Evolutionary conservation across 441 rosid genomes (phyloP), one percentile per base, ranked within the genome.

Genomic region (Gossypium davidsonii): DNA sequence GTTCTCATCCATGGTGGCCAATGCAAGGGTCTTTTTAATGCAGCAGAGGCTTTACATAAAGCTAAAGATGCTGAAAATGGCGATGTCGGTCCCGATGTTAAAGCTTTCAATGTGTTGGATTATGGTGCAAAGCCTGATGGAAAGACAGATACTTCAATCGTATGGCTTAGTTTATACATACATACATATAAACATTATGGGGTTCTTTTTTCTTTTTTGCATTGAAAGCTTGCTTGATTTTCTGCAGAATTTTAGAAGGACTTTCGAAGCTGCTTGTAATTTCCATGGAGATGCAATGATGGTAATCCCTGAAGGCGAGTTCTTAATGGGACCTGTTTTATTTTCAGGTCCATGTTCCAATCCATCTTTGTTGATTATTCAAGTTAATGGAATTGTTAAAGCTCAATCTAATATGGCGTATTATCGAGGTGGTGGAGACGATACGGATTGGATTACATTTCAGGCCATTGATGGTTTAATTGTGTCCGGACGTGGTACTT

Each of bases 311-410:
- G 14, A 0, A 0, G 94, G 91, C 0, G 71, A 23, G 6, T 89
- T 81, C 78, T 15, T 82, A 11, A 44, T 83, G 3, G 88, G 87
- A 0, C 79, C 82, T 0, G 73, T 77, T n/a, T 48, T 80, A 14
- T 89, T 89, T 53, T 61, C 53, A 21, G 94, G 94, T 1, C 90
- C 90, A 15, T 89, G 94, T 78, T 53, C 7, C 2, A 76, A 73
- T 67, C 67, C 74, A 12, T 55, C 65, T 17, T 85, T 88, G 1
- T 34, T 83, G 6, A 62, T 56, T 6, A 79, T 89, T 66, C 76
- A 86, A 61, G 67, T 83, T 53, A 21, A 6, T 34, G 94, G 88
- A 61, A 79, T 74, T 18, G 15, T 89, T 2, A 79, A 79, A 57
- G 89, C 88, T 2, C 26, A 56, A 4, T 3, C 88, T 9, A 88